Evolutionary conservation across 2,329 filamentous ascomycete species (phyloP), one percentile per base, ranked within the genome.

Genomic region (Endothia cerciana): DNA sequence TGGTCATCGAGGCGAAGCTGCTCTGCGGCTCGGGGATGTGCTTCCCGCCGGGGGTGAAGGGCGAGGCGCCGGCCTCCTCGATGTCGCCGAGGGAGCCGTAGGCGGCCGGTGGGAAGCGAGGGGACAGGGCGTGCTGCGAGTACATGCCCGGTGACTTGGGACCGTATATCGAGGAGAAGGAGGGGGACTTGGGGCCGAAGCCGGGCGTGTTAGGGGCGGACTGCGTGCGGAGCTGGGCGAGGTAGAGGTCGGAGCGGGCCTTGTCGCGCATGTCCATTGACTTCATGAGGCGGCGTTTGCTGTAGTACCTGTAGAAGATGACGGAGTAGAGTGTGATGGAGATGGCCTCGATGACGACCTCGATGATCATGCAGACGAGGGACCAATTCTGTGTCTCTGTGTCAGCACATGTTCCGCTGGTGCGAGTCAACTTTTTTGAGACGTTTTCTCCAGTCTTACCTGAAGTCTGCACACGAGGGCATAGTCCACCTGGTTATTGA

Each of bases 301-400:
- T 93, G 87, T 94, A 97, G 85, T 97, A 96, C 73, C 95, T 91
- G 85, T 97, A 98, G 84, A 98, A 97, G 77, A 97, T 89, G 75
- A 97, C 86, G 74, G 87, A 93, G 85, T 99, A 99, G 74, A 99
- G 92, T 63, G 89, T 83, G 77, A 99, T 97, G 75, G 91, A 93
- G 75, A 98, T 90, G 71, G 92, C 87, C 76, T 98, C 95, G 73
- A 99, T 86, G 68, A 97, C 91, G 71, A 99, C 85, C 79, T 99
- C 95, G 77, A 99, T 98, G 76, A 99, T 91, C 80, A 94, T 94
- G 85, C 95, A 99, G 76, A 99, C 91, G 69, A 99, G 85, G 49
- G 91, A 87, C 95, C 95, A 99, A 81, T 97, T 95, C 87, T 97
- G 81, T 61, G 25, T 2, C 4, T 13, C 25, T 25, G 33, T 25